Percentiles rank a stretch among this genome's conserved stretches.
Conservation (phyloP, 345 rosid genomes). For the Turritis glabra region DNA sequence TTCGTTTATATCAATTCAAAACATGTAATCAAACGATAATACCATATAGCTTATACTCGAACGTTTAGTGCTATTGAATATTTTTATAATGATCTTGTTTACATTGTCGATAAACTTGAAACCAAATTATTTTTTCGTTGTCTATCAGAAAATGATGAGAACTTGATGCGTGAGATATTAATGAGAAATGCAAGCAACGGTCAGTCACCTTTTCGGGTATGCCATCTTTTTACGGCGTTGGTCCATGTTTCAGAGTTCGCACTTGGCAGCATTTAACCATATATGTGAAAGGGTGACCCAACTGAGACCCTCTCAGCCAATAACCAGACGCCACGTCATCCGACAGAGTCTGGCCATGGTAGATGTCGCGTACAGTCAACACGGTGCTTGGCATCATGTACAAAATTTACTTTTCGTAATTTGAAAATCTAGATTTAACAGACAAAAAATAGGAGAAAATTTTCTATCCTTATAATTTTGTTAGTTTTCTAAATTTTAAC, state of each 20-base stretch:
- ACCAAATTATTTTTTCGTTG: not conserved
- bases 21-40: not conserved
- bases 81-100: not conserved
- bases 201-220: conserved; percentile 17
- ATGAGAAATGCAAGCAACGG: conserved; percentile 6
- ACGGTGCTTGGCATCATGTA: conserved; percentile 6
- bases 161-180: not conserved
- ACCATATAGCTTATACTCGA: not conserved
- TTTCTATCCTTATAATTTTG: not conserved
- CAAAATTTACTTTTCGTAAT: not conserved
- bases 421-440: not conserved
- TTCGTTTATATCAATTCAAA: not conserved
- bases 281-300: not conserved
- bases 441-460: not conserved
- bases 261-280: conserved; percentile 26
- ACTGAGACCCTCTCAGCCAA: not conserved
- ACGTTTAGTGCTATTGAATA: not conserved
- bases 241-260: conserved; percentile 6
- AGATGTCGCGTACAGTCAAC: conserved; percentile 15
- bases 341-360: conserved; percentile 9
- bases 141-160: not conserved
- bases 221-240: conserved; percentile 36
- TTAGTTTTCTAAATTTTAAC: not conserved
- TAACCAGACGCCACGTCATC: conserved; percentile 6
- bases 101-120: not conserved